Evolutionary conservation across 805 yeast genomes (phyloP), one percentile per base, ranked within the genome.

Genomic region (Lipomyces spencermartinsiae): DNA sequence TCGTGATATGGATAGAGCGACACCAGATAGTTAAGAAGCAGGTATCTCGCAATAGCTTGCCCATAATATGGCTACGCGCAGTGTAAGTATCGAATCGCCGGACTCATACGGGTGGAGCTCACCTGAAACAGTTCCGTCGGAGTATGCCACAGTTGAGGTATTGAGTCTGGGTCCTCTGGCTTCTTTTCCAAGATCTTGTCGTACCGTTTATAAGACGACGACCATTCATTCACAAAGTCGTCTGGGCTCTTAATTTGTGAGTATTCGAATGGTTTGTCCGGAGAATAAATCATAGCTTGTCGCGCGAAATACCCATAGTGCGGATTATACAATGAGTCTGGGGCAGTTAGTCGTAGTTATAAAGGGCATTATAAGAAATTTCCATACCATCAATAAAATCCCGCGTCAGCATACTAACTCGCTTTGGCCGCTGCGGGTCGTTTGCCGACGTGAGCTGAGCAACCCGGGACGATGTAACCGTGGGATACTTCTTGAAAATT

Each of bases 251-350:
- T 76, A 65, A 90, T 79, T 35, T 84, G 78, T 39, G 82, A 80
- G 76, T 87, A 91, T 58, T 87, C 85, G 73, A 90, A 88, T 0
- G 93, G 91, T 58, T 82, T 78, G 33, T 84, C 85, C 1, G 88
- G 87, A 67, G 89, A 89, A 77, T 88, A 91, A 71, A 91, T 91
- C 74, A 89, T 90, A 8, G 90, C 96, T 71, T 90, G 90, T 72
- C 87, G 85, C 1, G 92, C 83, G 73, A 92, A 92, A 77, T 92
- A 92, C 0, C 97, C 97, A 76, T 92, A 92, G 71, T 83, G 75
- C 0, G 94, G 92, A 78, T 92, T 90, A 76, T 92, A 92, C 73
- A 92, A 79, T 22, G 94, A 88, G 76, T 92, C 96, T 67, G 19
- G 12, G 5, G n/a, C 9, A 31, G 19, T n/a, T n/a, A n/a, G n/a